Conservation (phyloP, 768 basidiomycete genomes). For the Lactarius vividus region DNA sequence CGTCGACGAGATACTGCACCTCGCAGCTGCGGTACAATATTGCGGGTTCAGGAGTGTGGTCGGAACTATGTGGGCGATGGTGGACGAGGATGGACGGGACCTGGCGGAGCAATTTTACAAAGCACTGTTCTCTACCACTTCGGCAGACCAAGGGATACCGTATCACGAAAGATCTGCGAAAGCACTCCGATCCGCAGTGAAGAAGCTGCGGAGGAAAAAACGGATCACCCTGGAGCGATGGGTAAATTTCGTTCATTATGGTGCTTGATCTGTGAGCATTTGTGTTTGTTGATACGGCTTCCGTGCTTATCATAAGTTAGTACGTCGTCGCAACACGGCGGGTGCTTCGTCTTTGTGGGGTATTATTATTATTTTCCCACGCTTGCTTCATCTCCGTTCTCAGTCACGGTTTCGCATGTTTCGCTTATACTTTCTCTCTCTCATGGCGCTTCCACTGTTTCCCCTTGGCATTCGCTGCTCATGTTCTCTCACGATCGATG, state of each 20-base stretch:
- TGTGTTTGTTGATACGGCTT: not conserved
- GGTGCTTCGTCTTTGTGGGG: too few species aligned
- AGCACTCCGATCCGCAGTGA: not conserved
- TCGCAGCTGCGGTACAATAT: conserved; percentile 21
- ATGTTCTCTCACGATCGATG: too few species aligned
- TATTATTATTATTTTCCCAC: too few species aligned
- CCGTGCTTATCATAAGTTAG: not conserved
- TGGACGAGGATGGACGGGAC: not conserved
- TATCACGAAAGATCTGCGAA: not conserved
- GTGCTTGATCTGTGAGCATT: not conserved
- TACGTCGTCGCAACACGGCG: too few species aligned
- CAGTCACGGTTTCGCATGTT: too few species aligned
- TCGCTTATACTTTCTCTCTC: too few species aligned
- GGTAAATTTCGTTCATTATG: not conserved
- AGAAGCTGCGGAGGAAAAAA: not conserved
- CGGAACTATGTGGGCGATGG: conserved; percentile 11
- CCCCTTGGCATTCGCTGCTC: too few species aligned
- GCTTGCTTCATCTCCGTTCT: too few species aligned
- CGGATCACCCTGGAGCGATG: not conserved
- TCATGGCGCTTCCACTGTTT: too few species aligned
- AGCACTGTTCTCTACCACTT: not conserved
- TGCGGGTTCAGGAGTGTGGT: conserved; percentile 12
- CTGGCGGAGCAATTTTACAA: not conserved
- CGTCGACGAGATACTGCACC: conserved; percentile 17
- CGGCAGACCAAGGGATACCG: not conserved